These are phyloP conservation scores for Westerdykella aurantiaca DNA, from an alignment of 2,329 filamentous ascomycete genomes.

Conservation along the genomic window DNA sequence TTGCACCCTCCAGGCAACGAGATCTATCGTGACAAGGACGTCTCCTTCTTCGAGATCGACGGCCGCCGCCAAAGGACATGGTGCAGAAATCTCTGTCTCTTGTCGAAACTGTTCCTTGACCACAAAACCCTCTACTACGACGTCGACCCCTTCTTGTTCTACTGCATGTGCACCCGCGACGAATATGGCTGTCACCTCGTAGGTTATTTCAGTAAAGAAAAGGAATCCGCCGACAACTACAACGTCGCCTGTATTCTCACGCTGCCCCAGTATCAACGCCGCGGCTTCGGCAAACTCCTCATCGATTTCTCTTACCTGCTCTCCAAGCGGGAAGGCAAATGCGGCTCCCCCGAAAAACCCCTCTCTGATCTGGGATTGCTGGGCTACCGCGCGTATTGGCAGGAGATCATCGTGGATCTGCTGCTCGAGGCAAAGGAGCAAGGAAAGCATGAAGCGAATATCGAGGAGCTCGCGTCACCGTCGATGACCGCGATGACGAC, in stretches of 20 bases:
- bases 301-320: constrained; percentile 98
- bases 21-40: constrained; percentile 89
- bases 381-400: constrained; percentile 96
- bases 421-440: constrained; percentile 54
- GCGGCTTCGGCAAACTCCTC: constrained; percentile 84
- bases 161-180: constrained; percentile 88
- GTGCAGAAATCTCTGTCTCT: constrained; percentile 89
- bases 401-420: constrained; percentile 84
- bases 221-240: constrained; percentile 93
- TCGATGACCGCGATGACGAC: constrained; percentile 86
- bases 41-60: constrained; percentile 97
- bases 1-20: constrained; percentile 95
- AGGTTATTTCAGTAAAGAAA: constrained; percentile 99
- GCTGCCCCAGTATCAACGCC: constrained; percentile 89
- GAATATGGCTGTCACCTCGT: constrained; percentile 90
- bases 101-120: constrained; percentile 94
- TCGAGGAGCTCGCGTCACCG: constrained; percentile 67
- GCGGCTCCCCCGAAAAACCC: constrained; percentile 94
- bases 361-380: constrained; percentile 88
- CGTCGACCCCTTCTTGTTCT: constrained; percentile 98
- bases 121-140: constrained; percentile 99
- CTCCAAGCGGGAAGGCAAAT: constrained; percentile 87
- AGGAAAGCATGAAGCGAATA: constrained; percentile 65
- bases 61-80: constrained; percentile 89
- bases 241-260: constrained; percentile 98